Percentiles rank a stretch among this genome's conserved stretches.
Conservation (phyloP, 2,329 filamentous ascomycete genomes). For the Penicillium freii region DNA sequence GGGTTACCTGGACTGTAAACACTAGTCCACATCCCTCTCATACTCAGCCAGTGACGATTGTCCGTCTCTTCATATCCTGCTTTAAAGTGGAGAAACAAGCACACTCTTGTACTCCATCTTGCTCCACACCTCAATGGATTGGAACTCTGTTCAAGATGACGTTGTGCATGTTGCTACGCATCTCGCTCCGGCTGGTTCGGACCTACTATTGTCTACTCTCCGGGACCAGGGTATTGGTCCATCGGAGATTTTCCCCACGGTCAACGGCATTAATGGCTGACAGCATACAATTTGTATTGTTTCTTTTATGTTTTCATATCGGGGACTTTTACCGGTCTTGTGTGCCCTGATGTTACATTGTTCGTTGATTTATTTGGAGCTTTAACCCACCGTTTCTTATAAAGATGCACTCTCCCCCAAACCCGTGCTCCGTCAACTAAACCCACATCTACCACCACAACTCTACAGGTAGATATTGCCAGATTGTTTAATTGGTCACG, state of each 20-base stretch:
- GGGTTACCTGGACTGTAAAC: neutral
- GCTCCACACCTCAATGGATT: constrained; percentile 13
- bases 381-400: constrained; percentile 15
- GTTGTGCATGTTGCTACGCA: constrained; percentile 14
- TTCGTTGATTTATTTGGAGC: constrained; percentile 3
- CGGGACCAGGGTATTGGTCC: constrained; percentile 8
- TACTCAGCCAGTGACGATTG: constrained; percentile 11
- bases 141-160: constrained; percentile 20
- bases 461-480: neutral
- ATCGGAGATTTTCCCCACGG: constrained; percentile 6
- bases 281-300: constrained; percentile 14
- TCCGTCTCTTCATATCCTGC: neutral
- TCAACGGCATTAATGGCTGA: constrained; percentile 5
- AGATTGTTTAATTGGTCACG: neutral
- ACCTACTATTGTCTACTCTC: constrained; percentile 9
- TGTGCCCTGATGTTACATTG: neutral
- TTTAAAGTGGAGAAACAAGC: constrained; percentile 12
- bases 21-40: neutral
- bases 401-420: constrained; percentile 12
- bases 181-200: constrained; percentile 22
- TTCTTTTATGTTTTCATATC: constrained; percentile 14
- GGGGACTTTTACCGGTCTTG: constrained; percentile 14
- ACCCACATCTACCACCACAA: neutral
- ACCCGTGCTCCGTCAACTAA: neutral
- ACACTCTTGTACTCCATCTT: constrained; percentile 14